Conservation (phyloP, 306 rosid species). For the Aeschynomene evenia region DNA sequence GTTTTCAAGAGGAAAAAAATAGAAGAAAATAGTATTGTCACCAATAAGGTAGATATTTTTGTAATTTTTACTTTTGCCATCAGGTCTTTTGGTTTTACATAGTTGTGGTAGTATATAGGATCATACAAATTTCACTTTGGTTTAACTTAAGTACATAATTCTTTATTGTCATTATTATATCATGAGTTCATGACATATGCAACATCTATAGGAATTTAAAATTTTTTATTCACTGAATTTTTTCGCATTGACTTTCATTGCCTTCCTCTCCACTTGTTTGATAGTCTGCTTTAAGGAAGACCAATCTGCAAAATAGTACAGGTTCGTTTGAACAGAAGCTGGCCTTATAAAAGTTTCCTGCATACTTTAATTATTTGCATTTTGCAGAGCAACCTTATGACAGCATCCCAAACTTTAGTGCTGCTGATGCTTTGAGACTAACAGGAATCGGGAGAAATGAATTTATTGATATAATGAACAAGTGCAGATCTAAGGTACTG, state of each 20-base stretch:
- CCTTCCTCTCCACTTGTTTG: constrained; percentile 14
- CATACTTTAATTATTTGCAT: constrained; percentile 30
- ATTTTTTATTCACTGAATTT: constrained; percentile 2
- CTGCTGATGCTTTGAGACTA: constrained; percentile 92
- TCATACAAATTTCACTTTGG: background rate
- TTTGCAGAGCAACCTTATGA: constrained; percentile 96
- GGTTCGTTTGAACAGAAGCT: constrained; percentile 19
- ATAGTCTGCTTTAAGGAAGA: background rate
- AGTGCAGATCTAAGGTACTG: constrained; percentile 92
- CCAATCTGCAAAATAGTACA: background rate
- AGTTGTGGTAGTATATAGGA: background rate
- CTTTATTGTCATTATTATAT: background rate
- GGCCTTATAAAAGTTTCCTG: constrained; percentile 25
- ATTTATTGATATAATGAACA: constrained; percentile 96
- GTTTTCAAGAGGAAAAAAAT: background rate
- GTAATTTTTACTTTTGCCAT: constrained; percentile 6
- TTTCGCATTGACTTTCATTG: background rate
- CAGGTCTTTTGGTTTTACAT: background rate
- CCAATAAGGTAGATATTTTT: background rate
- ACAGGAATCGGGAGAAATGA: constrained; percentile 95
- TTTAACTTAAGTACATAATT: constrained; percentile 2
- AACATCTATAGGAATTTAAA: background rate
- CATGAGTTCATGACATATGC: background rate
- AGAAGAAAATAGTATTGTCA: background rate
- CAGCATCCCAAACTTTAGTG: constrained; percentile 98